phyloP scores from a whole-genome alignment of 208 protist genomes.

The Trypanosoma rangeli region DNA sequence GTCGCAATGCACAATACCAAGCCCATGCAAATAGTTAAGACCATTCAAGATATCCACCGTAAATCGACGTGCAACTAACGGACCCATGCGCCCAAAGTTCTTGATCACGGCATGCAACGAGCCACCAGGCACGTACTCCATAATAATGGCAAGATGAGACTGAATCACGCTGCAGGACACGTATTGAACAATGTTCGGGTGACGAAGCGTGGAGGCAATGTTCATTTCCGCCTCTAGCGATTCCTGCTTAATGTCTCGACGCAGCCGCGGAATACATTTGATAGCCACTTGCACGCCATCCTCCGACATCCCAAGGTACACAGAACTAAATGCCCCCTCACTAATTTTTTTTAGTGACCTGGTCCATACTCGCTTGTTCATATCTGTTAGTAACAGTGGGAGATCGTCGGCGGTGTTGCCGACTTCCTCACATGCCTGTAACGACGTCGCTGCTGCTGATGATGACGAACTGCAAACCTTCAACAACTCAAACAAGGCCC shows the following conservation, averaged over 20 bases:
- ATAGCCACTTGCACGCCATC: constrained; percentile 80
- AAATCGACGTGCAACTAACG: constrained; percentile 61
- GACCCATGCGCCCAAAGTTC: constrained; percentile 63
- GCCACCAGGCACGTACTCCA: constrained; percentile 85
- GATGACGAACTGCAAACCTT: constrained; percentile 4
- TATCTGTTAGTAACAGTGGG: constrained; percentile 54
- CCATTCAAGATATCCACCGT: constrained; percentile 76
- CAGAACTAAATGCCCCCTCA: constrained; percentile 62
- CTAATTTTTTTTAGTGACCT: constrained; percentile 63
- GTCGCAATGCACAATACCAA: constrained; percentile 17
- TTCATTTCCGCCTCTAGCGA: constrained; percentile 66
- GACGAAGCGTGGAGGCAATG: constrained; percentile 52
- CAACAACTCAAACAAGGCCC: constrained; percentile 23
- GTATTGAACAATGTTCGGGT: constrained; percentile 84
- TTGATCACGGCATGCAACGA: constrained; percentile 72
- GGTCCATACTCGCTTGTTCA: constrained; percentile 57
- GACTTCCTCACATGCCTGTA: constrained; percentile 16
- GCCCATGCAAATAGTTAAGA: constrained; percentile 74
- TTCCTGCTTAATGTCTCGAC: constrained; percentile 61
- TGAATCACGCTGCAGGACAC: constrained; percentile 62
- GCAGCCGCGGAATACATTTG: constrained; percentile 69
- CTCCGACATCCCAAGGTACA: constrained; percentile 73
- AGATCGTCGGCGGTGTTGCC: constrained; percentile 33
- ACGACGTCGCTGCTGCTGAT: constrained; percentile 2
- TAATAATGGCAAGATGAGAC: constrained; percentile 73